Evolutionary conservation across 768 basidiomycete genomes (phyloP).

Genomic region (Leucocoprinus birnbaumii): DNA sequence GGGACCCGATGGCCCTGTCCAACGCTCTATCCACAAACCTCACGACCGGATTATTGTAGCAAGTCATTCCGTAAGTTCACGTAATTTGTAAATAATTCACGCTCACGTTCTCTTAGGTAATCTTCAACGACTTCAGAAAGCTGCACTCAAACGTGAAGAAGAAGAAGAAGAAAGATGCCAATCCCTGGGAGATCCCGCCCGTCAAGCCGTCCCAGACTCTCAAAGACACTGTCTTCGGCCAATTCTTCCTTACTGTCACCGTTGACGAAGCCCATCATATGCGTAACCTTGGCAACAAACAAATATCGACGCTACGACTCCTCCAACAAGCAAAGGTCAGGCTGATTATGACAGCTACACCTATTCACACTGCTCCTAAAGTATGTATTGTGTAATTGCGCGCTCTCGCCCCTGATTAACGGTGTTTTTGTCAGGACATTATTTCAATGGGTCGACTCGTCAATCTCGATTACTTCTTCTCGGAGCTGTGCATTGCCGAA

Average conservation of each 20-base stretch:
- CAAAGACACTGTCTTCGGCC: conserved; percentile 14
- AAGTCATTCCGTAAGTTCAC: conserved; percentile 20
- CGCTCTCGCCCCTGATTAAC: not conserved
- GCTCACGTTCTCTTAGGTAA: conserved; percentile 11
- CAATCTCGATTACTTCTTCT: conserved; percentile 11
- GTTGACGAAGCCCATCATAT: conserved; percentile 23
- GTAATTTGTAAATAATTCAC: not conserved
- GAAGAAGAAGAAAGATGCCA: not conserved
- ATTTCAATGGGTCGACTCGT: conserved; percentile 5
- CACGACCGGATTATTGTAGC: conserved; percentile 20
- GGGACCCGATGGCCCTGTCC: conserved; percentile 14
- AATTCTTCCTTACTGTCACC: conserved; percentile 14
- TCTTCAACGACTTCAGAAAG: conserved; percentile 15
- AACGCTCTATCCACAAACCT: conserved; percentile 9
- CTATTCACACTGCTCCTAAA: conserved; percentile 21
- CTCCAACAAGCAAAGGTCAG: conserved; percentile 12
- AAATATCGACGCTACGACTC: conserved; percentile 14
- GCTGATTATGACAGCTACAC: conserved; percentile 21
- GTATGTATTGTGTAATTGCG: conserved; percentile 12
- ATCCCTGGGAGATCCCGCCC: not conserved
- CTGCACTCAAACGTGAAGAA: not conserved
- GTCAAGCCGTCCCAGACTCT: not conserved
- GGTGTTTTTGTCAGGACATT: not conserved
- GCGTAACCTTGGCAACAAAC: conserved; percentile 16
- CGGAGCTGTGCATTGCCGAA: conserved; percentile 3